phyloP scores from a whole-genome alignment of 257 asterid species.

The Petunia axillaris region DNA sequence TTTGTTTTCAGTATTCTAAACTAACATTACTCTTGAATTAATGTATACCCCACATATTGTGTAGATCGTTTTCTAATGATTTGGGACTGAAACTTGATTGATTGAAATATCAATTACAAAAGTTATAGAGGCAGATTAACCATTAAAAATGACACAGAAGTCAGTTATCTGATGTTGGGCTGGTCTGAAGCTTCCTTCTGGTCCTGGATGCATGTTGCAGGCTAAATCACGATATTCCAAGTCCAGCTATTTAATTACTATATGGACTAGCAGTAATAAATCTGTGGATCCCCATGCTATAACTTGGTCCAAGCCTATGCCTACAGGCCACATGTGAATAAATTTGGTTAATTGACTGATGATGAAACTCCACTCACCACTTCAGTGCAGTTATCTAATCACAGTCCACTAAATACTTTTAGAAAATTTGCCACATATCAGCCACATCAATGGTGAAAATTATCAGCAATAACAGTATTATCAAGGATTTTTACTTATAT shows the following conservation, averaged over 20 bases:
- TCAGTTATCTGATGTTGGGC: too few relatives aligned
- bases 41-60: too few relatives aligned
- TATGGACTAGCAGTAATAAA: neutral
- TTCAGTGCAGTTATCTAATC: neutral
- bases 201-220: slow-evolving; percentile 10
- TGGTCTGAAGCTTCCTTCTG: neutral
- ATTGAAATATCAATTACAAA: too few relatives aligned
- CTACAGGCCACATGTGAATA: neutral
- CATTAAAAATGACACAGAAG: too few relatives aligned
- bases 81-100: too few relatives aligned
- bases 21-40: too few relatives aligned
- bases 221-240: neutral
- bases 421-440: neutral
- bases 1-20: too few relatives aligned
- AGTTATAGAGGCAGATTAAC: too few relatives aligned
- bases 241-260: neutral
- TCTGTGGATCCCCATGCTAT: neutral
- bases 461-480: neutral
- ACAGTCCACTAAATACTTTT: neutral
- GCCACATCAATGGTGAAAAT: neutral
- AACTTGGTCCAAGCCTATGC: neutral
- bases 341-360: neutral
- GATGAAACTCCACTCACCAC: neutral
- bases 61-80: too few relatives aligned
- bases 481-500: too few relatives aligned